Evolutionary conservation across 208 protist species (phyloP), one percentile per base, ranked within the genome.

Genomic region (Crithidia bombi): DNA sequence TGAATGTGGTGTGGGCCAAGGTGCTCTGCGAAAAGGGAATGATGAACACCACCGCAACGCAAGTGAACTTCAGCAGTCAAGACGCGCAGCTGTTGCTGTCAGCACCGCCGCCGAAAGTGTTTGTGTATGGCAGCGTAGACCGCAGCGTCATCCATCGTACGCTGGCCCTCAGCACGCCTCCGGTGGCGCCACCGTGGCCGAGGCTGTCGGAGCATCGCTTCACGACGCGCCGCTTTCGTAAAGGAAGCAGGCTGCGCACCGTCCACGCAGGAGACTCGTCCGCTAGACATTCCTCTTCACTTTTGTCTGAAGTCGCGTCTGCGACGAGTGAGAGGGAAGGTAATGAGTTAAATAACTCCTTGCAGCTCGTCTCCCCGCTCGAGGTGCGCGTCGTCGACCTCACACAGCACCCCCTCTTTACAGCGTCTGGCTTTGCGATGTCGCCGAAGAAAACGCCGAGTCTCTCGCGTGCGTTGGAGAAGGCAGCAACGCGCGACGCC

Each of bases 381-480:
- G 70, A 87, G 66, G 85, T 82, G 3, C 62, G 67, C 30, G 57
- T 88, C 30, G 47, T 90, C 9, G 89, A 94, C 43, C 23, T 90
- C 5, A 91, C 89, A 15, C 58, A 62, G 21, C 86, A 92, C 70
- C 59, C 85, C 3, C 74, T 94, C 35, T 94, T 90, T 65, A 59
- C 63, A 5, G 79, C 85, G 1, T 41, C 81, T 10, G 89, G 89
- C 26, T 90, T 94, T 51, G 41, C 49, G n/a, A 5, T 52, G 15
- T 70, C 72, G 4, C 55, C 63, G n/a, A 79, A 69, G 57, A 46
- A 62, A 11, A 49, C 73, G 32, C 83, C 80, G 11, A 32, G 69
- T 41, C 69, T 94, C 33, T 44, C 50, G 17, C 70, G 64, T 11
- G 86, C 89, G 12, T 66, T 94, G 19, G 69, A 78, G 54, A 78